Base-by-base conservation (phyloP, 352 stramenopile genomes). In the Phytophthora sp. region DNA sequence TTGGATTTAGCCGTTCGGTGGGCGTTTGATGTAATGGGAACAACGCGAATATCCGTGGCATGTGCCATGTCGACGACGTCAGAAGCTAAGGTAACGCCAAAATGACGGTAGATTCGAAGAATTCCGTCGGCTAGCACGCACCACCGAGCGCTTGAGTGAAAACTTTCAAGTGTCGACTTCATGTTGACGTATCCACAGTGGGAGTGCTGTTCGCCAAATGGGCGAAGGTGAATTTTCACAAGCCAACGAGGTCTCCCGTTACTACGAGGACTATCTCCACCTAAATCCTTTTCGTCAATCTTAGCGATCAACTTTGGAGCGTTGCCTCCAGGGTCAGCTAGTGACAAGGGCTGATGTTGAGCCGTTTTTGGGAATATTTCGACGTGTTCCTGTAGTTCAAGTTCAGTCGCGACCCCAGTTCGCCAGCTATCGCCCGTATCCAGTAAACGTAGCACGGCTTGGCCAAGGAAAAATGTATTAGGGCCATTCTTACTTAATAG, bases 401-500 rank as follows among this genome's bases (percentile, higher is more conserved):
- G 49, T 26, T 90, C 79, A 0, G 76, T 69, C 0, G 54, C 43
- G 11, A 66, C 49, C 8, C 80, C 83, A 15, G 55, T 66, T 7
- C 75, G 64, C 82, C 82, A 92, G 10, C 51, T 54, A 31, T 89
- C 76, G 5, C 39, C 56, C 3, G 63, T 71, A 28, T 89, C 78
- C 1, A 69, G 61, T 18, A 90, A 54, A 1, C 83, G 72, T 26
- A 90, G 53, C 18, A 87, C 62, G 12, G 64, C 73, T 62, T 92
- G 83, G 0, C 80, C 83, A 5, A 92, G 66, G 53, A 92, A 80
- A 55, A 92, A 92, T 28, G 87, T 85, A 55, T 92, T 92, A 3
- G 83, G 83, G 0, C 83, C 83, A 45, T 92, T 92, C 54, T 90
- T 90, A 60, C 78, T 90, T 10, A 90, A 66, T 8, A 92, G 34